Conservation (phyloP, 2,329 filamentous ascomycete species). For the Akanthomyces uredinophilus region DNA sequence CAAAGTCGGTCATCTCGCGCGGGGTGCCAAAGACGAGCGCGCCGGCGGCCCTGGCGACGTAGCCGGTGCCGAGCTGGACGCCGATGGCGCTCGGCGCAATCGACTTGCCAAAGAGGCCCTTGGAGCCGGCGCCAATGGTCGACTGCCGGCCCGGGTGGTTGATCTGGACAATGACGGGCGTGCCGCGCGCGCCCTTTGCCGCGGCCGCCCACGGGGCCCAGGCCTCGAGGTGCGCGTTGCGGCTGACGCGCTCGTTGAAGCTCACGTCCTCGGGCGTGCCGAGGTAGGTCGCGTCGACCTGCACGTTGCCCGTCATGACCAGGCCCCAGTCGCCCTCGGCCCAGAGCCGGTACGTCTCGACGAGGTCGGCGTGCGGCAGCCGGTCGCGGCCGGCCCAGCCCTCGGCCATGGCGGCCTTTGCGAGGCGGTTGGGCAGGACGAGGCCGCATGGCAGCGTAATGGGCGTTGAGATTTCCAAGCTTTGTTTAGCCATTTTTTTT, state of each 20-base stretch:
- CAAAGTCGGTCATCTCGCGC: conserved; percentile 47
- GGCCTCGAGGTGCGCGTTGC: conserved; percentile 26
- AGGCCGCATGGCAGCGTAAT: conserved; percentile 51
- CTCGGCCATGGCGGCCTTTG: conserved; percentile 48
- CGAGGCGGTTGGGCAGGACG: conserved; percentile 49
- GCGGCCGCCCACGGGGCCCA: conserved; percentile 35
- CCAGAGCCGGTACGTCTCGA: conserved; percentile 48
- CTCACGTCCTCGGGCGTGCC: conserved; percentile 31
- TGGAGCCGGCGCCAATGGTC: conserved; percentile 32
- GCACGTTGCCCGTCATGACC: conserved; percentile 46
- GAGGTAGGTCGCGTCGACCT: conserved; percentile 35
- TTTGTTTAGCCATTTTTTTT: not conserved
- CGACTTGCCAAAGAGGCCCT: conserved; percentile 32
- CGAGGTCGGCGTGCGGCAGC: conserved; percentile 38
- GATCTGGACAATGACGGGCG: conserved; percentile 39
- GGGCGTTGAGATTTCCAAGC: conserved; percentile 24
- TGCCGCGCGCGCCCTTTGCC: conserved; percentile 26
- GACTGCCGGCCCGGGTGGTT: conserved; percentile 45
- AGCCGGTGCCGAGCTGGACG: conserved; percentile 35
- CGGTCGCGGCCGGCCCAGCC: conserved; percentile 34
- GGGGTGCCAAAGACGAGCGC: conserved; percentile 47
- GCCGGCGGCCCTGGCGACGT: conserved; percentile 29
- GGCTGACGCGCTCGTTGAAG: conserved; percentile 22
- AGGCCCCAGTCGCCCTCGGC: conserved; percentile 48
- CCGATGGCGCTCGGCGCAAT: conserved; percentile 40